Evolutionary conservation across 352 stramenopile genomes (phyloP), one percentile per base, ranked within the genome.

Genomic region (Blastocystis sp.): DNA sequence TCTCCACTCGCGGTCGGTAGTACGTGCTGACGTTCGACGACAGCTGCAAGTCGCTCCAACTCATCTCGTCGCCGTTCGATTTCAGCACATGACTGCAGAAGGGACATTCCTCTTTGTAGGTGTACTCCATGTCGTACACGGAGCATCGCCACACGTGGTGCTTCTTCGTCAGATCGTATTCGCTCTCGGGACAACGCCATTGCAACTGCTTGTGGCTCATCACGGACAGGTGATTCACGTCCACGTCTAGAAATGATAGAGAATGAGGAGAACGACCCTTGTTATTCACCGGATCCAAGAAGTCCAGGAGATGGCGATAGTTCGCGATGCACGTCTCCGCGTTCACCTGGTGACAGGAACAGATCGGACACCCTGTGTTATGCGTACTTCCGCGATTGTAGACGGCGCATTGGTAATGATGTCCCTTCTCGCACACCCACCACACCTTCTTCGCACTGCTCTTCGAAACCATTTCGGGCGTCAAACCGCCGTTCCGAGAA

Each of bases 381-480:
- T 85, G 74, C 26, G 74, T 85, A 10, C 74, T 85, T 50, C 74
- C 74, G 3, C 74, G 74, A 50, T 85, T 85, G 41, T 85, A 85
- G 4, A 85, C 74, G 6, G 74, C 66, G 41, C 74, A 69, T n/a
- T 85, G 74, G 33, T 70, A 85, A 67, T 85, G 74, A 85, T 85
- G 74, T 29, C 74, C 74, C 24, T 60, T 67, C 13, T 61, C 41
- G 39, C 74, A 85, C 2, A 67, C 41, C 74, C 74, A 85, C 74
- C 74, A 85, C 10, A 85, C 74, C 35, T 37, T 62, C 31, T 69
- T 66, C 26, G 74, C 31, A 21, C 41, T 67, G 31, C 50, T 69
- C 74, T 85, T 85, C 6, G 74, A 67, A 0, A 85, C 29, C 24
- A 21, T 85, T 0, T 55, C 12, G 19, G 74, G 74, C 26, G 74